Conservation (phyloP, 371 early-diverging fungal genomes). For the Scutellospora calospora region DNA sequence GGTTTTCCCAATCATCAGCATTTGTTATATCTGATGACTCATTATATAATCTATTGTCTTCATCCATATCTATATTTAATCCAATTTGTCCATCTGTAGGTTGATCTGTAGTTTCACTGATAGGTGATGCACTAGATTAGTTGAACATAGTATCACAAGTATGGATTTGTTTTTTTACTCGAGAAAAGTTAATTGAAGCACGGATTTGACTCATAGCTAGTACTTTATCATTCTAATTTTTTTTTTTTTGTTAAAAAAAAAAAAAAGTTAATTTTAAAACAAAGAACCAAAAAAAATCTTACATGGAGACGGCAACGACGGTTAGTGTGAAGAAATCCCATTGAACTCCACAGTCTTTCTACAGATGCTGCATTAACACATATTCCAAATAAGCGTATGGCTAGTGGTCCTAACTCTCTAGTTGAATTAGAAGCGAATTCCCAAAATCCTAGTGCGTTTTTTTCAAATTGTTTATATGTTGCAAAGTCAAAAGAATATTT, state of each 20-base stretch:
- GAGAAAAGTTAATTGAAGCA: conserved; percentile 21
- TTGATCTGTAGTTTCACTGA: not conserved
- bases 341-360: conserved; percentile 31
- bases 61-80: not conserved
- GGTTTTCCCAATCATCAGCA: not conserved
- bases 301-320: not conserved
- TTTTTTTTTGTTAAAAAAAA: not conserved
- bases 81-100: not conserved
- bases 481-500: conserved; percentile 7
- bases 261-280: not conserved
- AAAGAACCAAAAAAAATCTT: not conserved
- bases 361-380: not conserved
- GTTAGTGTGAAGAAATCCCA: conserved; percentile 17
- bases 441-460: not conserved
- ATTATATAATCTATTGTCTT: not conserved
- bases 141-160: not conserved
- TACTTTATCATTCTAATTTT: conserved; percentile 31
- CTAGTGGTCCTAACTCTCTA: conserved; percentile 8
- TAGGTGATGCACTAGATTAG: too few relatives aligned
- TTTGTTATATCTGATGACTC: not conserved
- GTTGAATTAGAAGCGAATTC: not conserved
- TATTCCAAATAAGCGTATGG: conserved; percentile 7
- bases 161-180: conserved; percentile 4
- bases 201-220: conserved; percentile 20
- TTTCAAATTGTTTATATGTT: conserved; percentile 23